Evolutionary conservation across 805 yeast genomes (phyloP), one percentile per base, ranked within the genome.

Genomic region (Clavispora phyllophila): DNA sequence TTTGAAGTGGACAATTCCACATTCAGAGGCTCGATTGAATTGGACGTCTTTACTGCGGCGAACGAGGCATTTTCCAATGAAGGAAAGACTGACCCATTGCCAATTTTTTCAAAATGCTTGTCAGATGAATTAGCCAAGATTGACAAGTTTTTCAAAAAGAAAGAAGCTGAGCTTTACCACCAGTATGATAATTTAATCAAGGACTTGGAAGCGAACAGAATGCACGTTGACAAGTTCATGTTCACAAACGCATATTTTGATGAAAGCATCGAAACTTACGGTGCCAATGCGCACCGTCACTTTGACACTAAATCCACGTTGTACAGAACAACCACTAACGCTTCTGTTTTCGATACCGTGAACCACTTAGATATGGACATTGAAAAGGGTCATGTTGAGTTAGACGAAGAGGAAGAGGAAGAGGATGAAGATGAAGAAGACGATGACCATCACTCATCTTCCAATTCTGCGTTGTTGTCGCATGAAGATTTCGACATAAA

Each of bases 51-150:
- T 45, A 41, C 37, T 10, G 45, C 46, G 1, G 53, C 53, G 3
- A 50, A 48, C 20, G 45, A 37, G 9, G 12, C 43, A 4, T 39
- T 44, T 13, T 32, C 39, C 13, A 40, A 44, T 20, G 42, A 39
- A 26, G 35, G 46, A 9, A 39, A 37, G 14, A 43, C 53, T 28
- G 62, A 56, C 40, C 67, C 70, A 2, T 56, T 67, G 42, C 68
- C 66, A 29, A 65, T 72, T 3, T 81, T 82, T 46, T 48, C 79
- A 29, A 60, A 66, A 27, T 70, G 67, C 43, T 62, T 82, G 39
- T 52, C 66, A 22, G 59, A 55, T n/a, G 84, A 81, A 52, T 65
- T 79, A 43, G 47, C 50, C 19, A 79, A 77, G 50, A 70, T 81
- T 44, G 79, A 78, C 53, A 64, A 58, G 7, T 81, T 81, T 47